A percentile compares a stretch with the other conserved stretches of the same genome.
phyloP scores from a whole-genome alignment of 768 basidiomycete species.

The Daedaleopsis sinensis region DNA sequence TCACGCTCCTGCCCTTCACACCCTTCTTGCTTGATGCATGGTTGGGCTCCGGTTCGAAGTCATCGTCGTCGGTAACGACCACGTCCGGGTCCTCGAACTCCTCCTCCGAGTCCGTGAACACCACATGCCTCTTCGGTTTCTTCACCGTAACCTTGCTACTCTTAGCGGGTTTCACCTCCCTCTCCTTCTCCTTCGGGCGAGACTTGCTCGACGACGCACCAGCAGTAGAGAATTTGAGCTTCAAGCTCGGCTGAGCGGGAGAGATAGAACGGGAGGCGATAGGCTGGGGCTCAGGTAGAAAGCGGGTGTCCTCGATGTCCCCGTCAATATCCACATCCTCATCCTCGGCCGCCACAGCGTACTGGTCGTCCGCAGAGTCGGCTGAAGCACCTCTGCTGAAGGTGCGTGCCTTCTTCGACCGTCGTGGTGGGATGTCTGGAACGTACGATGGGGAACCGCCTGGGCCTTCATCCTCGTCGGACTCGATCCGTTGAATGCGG shows the following conservation, averaged over 20 bases:
- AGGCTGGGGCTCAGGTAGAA: conserved; percentile 20
- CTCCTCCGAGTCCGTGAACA: conserved; percentile 22
- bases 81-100: conserved; percentile 32
- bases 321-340: conserved; percentile 30
- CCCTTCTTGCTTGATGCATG: conserved; percentile 24
- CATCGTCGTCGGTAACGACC: conserved; percentile 25
- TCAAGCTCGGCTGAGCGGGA: not conserved
- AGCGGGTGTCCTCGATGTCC: conserved; percentile 29
- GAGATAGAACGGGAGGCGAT: conserved; percentile 3
- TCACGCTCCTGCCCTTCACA: conserved; percentile 29
- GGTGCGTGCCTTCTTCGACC: conserved; percentile 24
- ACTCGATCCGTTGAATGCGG: conserved; percentile 27
- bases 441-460: conserved; percentile 7
- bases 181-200: conserved; percentile 13
- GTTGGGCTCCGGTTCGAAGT: conserved; percentile 23
- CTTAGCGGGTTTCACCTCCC: conserved; percentile 2
- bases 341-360: conserved; percentile 29
- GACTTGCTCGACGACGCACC: conserved; percentile 7
- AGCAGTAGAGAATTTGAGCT: not conserved
- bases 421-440: conserved; percentile 19
- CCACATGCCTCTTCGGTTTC: conserved; percentile 14
- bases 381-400: conserved; percentile 18
- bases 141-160: conserved; percentile 10
- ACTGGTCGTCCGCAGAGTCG: conserved; percentile 34
- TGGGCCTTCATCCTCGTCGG: conserved; percentile 27